Evolutionary conservation across 371 early-diverging fungal genomes (phyloP), one percentile per base, ranked within the genome.

Genomic region (Antonospora locustae): DNA sequence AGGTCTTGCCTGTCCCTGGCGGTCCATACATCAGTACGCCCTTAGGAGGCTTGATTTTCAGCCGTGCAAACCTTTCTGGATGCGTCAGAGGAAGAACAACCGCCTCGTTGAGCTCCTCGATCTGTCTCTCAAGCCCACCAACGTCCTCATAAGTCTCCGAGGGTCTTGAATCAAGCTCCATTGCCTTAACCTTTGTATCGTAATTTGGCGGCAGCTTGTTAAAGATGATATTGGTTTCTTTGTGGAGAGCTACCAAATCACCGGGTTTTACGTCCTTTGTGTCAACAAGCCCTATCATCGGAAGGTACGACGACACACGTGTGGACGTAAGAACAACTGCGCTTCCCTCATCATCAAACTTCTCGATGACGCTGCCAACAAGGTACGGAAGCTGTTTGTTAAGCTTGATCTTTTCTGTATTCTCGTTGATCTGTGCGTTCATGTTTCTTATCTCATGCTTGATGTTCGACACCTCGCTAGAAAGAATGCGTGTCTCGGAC

Each of bases 131-230:
- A 55, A 94, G 75, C 24, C 97, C 97, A 63, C 97, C 97, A 67
- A 97, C 87, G 68, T 95, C 97, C 66, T 82, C 88, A 71, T 95
- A 97, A 57, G 88, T 88, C 72, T 97, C 98, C 7, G 86, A 88
- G 6, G 99, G 99, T 73, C 93, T 95, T 70, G 92, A 95, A 68
- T 97, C 98, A 14, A 99, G 88, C 75, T 97, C 97, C 99, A 99
- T 99, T 12, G 94, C 94, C 73, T 95, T 94, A 41, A 96, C 98
- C 46, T 95, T 82, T 24, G 88, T 84, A 74, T 98, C 99, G 67
- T 91, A 95, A 69, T 98, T 93, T 27, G 92, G 83, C 6, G 97
- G 97, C 46, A 99, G 79, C 67, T 84, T 89, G 58, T 96, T 96
- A 67, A 97, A 81, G 52, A 99, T 83, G 66, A 97, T 77, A 72